Evolutionary conservation across 2,329 filamentous ascomycete species (phyloP), one percentile per base, ranked within the genome.

Genomic region (Pezicula carpinea): DNA sequence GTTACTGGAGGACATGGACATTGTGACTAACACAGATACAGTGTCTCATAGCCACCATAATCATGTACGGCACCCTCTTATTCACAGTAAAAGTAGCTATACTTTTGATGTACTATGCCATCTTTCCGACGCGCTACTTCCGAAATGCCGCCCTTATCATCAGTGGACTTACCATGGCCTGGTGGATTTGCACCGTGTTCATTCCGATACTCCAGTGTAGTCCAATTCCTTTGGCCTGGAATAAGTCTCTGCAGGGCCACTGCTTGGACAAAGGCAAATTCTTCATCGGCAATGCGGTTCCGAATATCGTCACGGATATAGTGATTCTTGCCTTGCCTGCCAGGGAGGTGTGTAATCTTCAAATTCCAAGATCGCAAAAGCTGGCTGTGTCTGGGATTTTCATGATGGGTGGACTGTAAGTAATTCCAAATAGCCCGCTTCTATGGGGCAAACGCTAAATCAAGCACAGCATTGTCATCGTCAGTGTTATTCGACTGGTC

Each of bases 261-360:
- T 52, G 49, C 34, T 35, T 47, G 19, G 32, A 39, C 15, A 22
- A 29, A 26, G 15, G 6, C 5, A 32, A 17, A 14, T 40, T 40
- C 26, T 50, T 40, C 36, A 40, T 47, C 17, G 45, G 35, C 2
- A 48, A 51, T 38, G 35, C 40, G 10, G 36, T 45, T 13, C 38
- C 42, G 7, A 52, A 43, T 18, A 44, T 52, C 21, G 15, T 48
- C 40, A 50, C 31, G 4, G 50, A 52, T 22, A n/a, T 50, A 19
- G 32, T 41, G 11, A 52, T 52, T 33, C 44, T 52, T 7, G 14
- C 23, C 14, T 29, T 47, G 23, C 48, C 48, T 3, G 34, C 48
- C 8, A 32, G n/a, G 7, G 18, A n/a, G n/a, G 33, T 51, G 8
- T 51, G 44, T 36, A 44, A 41, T 7, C 42, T 49, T 10, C 41